These are phyloP conservation scores for Diplodia intermedia DNA, from an alignment of 2,329 filamentous ascomycete species.

Conservation along the genomic window DNA sequence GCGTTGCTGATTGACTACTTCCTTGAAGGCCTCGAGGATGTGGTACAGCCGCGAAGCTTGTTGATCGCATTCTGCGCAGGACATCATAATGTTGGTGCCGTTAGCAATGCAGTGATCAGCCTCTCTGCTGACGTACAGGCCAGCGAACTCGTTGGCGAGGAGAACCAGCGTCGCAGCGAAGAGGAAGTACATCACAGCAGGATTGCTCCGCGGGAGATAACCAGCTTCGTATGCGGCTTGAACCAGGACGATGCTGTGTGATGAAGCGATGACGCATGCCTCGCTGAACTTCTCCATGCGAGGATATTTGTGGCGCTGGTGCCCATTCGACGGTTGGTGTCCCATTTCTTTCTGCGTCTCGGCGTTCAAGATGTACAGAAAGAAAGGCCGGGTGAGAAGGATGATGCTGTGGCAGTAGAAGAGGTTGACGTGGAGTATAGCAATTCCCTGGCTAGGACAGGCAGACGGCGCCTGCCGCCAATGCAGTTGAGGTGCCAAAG, in stretches of 20 bases:
- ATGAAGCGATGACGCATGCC: constrained; percentile 52
- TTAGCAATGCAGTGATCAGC: constrained; percentile 49
- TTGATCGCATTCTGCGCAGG: constrained; percentile 50
- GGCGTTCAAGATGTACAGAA: constrained; percentile 63
- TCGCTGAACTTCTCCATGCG: constrained; percentile 59
- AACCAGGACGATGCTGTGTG: constrained; percentile 50
- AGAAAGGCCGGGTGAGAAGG: constrained; percentile 69
- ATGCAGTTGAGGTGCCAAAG: constrained; percentile 58
- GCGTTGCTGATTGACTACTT: constrained; percentile 46
- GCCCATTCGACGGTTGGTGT: constrained; percentile 38
- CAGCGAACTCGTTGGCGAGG: constrained; percentile 50
- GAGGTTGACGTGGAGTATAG: constrained; percentile 68
- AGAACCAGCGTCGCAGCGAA: constrained; percentile 51
- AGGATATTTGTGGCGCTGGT: constrained; percentile 36
- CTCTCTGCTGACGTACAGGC: constrained; percentile 44
- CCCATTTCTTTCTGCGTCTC: constrained; percentile 48
- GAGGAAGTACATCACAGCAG: constrained; percentile 52
- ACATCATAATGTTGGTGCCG: constrained; percentile 50
- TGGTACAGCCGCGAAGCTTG: constrained; percentile 49
- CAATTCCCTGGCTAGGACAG: constrained; percentile 60
- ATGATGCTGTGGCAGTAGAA: constrained; percentile 69
- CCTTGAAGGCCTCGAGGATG: constrained; percentile 48
- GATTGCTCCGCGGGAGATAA: constrained; percentile 50
- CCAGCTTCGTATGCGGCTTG: constrained; percentile 52
- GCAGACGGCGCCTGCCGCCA: constrained; percentile 58